phyloP scores from a whole-genome alignment of 78 protist species.

The Dictyostelium intermedium region DNA sequence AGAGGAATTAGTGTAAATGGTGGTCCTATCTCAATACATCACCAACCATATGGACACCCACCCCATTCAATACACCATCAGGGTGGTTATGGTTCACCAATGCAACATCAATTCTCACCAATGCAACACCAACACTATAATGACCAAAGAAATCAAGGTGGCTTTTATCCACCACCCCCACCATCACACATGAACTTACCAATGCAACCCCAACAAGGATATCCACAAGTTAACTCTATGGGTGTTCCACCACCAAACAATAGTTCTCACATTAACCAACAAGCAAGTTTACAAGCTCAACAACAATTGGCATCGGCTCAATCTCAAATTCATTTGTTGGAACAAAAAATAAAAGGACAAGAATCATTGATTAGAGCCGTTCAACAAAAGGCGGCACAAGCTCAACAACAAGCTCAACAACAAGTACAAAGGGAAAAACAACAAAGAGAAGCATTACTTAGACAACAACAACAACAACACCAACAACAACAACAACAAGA shows the following conservation, averaged over 20 bases:
- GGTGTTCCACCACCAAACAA: neutral
- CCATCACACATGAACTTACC: neutral
- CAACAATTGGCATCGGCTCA: constrained; percentile 8
- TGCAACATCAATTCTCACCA: neutral
- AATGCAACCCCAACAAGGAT: neutral
- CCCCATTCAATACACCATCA: neutral
- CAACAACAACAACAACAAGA: constrained; percentile 8
- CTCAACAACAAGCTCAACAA: constrained; percentile 36
- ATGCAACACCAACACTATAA: neutral
- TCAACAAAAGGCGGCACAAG: neutral
- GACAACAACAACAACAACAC: constrained; percentile 18
- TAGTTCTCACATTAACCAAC: neutral
- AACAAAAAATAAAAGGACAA: constrained; percentile 1
- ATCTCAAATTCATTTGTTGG: neutral
- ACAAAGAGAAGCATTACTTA: neutral
- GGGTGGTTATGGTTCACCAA: neutral
- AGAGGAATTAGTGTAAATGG: neutral
- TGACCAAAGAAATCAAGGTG: neutral
- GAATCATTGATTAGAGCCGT: neutral
- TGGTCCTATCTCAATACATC: neutral
- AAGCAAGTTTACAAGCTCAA: neutral
- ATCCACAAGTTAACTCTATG: neutral
- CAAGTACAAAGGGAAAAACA: constrained; percentile 9
- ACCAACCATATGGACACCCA: neutral
- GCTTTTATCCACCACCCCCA: neutral